These are phyloP conservation scores for Termitomyces sp. DNA, from an alignment of 768 basidiomycete genomes.

Conservation along the genomic window DNA sequence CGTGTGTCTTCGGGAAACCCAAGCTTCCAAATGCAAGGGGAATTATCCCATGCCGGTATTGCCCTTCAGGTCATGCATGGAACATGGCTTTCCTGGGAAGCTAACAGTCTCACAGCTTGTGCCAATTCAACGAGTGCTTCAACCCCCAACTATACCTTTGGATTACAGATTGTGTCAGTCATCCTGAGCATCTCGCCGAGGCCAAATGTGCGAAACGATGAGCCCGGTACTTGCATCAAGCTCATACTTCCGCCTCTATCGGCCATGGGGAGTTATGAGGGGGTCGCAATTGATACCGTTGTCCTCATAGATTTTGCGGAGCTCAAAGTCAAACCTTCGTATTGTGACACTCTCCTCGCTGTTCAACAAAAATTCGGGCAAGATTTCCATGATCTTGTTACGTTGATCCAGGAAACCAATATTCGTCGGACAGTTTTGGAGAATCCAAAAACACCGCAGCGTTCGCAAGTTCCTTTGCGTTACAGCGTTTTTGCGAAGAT, in stretches of 20 bases:
- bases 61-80: constrained; percentile 83
- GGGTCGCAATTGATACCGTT: constrained; percentile 42
- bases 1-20: constrained; percentile 21
- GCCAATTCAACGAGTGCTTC: constrained; percentile 31
- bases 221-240: constrained; percentile 47
- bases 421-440: constrained; percentile 17
- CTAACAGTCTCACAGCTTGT: constrained; percentile 45
- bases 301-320: constrained; percentile 65
- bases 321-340: constrained; percentile 70
- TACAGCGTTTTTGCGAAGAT: constrained; percentile 59
- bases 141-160: constrained; percentile 43
- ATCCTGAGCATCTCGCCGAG: constrained; percentile 52
- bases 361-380: constrained; percentile 89
- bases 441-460: constrained; percentile 11
- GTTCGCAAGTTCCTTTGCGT: constrained; percentile 17
- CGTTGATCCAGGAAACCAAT: constrained; percentile 59
- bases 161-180: constrained; percentile 60
- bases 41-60: constrained; percentile 46
- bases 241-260: constrained; percentile 63
- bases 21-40: constrained; percentile 46
- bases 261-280: constrained; percentile 53
- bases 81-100: constrained; percentile 79
- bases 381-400: constrained; percentile 78
- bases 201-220: constrained; percentile 28
- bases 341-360: constrained; percentile 78